Base-by-base conservation (phyloP, 495 filamentous ascomycete species). In the Bathelium albidoporum region DNA sequence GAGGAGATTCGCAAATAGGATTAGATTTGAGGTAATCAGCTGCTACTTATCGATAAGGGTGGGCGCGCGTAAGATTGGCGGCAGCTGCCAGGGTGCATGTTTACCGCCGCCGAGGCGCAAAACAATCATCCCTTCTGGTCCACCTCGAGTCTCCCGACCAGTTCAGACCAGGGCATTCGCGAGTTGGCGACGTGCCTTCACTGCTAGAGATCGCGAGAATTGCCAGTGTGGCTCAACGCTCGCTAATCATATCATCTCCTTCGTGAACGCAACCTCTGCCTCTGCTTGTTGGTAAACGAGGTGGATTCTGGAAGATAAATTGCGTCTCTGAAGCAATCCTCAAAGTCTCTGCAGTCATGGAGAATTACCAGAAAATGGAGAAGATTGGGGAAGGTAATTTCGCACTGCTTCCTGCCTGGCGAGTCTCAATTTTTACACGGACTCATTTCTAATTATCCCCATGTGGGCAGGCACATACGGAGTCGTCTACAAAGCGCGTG, bases 321-420 rank as follows among this genome's bases (percentile, higher is more conserved):
- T 24, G 39, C 22, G 5, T 22, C 39, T 62, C 39, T 32, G 24
- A 7, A 55, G 26, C 10, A 14, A 61, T 18, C 12, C 4, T 18
- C 24, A 10, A 14, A 45, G 10, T 70, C 71, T 5, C 20, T 16
- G 14, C 20, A 52, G 39, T 64, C 67, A 99, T 99, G 94, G 94
- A 99, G 73, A 96, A 97, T 75, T 99, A 99, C 76, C 91, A 97
- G 80, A 97, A 97, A 79, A 88, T 99, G 64, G 94, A 99, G 81
- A 99, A 99, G 80, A 95, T 99, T 76, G 94, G 94, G 70, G 94
- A 99, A 83, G 94, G 94, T 96, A 75, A 61, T 63, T 22, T 45
- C 24, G 31, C 24, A 28, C 26, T 41, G 2, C 9, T 11, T 28
- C 31, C 5, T n/a, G 18, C 0, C 26, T 34, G 2, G 1, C 20